Base-by-base conservation (phyloP, 169 alveolate species). In the Eimeria necatrix region DNA sequence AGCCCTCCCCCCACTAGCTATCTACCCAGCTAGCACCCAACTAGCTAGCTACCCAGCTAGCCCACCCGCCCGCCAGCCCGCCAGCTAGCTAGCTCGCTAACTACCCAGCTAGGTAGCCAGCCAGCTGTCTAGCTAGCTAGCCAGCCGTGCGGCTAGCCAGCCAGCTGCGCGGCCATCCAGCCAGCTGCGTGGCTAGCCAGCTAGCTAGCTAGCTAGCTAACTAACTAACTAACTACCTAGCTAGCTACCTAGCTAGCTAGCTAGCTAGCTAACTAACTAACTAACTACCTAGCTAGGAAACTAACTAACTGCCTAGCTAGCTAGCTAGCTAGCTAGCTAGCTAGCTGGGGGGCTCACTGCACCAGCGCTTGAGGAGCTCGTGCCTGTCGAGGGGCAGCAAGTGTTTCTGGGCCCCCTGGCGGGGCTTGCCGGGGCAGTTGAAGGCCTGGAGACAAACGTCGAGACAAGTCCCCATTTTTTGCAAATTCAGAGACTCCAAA, bases 241-340 rank as follows among this genome's bases (percentile, higher is more conserved):
- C 22, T 20, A 8, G 78, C n/a, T 61, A 61, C 32, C 22, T 7
- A 10, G n/a, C 73, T 4, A 61, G 73, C 73, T 61, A 12, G 73
- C 5, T 10, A 61, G 73, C 32, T 10, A 61, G 18, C 73, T 10
- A 61, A 12, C 18, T 61, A 61, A 24, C 73, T 61, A 61, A 24
- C 73, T 61, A 4, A 7, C n/a, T 61, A 24, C 32, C n/a, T 61
- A 61, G 73, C 73, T 61, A 61, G n/a, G n/a, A n/a, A n/a, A n/a
- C n/a, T n/a, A n/a, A n/a, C n/a, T n/a, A n/a, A n/a, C n/a, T n/a
- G 73, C 18, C n/a, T 61, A 61, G 73, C 73, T 61, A 61, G 73
- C 73, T 61, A 12, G 73, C 73, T 61, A 61, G 73, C 73, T 61
- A 61, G 73, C 73, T 61, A 61, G 73, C 73, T 61, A 61, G 73